Conservation (phyloP, 2,329 filamentous ascomycete species). For the Aspergillus neoniger region DNA sequence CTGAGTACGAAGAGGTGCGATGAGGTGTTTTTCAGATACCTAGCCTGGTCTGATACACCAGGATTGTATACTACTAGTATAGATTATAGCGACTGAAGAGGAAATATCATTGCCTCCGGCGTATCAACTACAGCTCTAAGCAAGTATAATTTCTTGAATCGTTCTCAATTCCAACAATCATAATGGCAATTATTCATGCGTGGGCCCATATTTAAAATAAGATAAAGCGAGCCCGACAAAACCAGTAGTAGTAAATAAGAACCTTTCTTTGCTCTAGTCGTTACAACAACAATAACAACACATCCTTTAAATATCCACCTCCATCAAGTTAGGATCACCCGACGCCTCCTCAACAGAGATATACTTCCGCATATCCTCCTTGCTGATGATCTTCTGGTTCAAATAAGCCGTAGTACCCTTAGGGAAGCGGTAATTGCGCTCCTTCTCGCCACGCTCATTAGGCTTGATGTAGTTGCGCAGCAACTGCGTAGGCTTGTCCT, state of each 20-base stretch:
- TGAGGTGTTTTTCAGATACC: no score
- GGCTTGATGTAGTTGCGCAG: conserved; percentile 91
- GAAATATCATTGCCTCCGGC: neutral
- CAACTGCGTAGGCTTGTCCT: conserved; percentile 84
- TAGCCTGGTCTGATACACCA: neutral
- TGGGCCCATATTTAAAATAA: conserved; percentile 10
- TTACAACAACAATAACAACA: neutral
- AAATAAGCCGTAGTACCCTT: conserved; percentile 93
- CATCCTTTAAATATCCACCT: conserved; percentile 52
- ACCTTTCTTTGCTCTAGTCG: no score
- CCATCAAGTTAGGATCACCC: conserved; percentile 67
- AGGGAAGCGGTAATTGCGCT: conserved; percentile 87
- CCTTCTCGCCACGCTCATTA: conserved; percentile 87
- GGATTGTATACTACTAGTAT: conserved; percentile 2
- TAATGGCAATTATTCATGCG: conserved; percentile 13
- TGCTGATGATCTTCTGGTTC: conserved; percentile 94
- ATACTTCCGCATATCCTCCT: conserved; percentile 91
- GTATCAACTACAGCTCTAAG: no score
- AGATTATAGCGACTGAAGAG: neutral
- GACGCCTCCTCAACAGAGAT: conserved; percentile 86
- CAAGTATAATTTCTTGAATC: no score
- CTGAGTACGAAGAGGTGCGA: no score
- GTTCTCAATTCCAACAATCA: neutral
- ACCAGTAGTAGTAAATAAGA: neutral
- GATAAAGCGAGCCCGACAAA: conserved; percentile 11